phyloP scores from a whole-genome alignment of 768 basidiomycete species.

The Leccinum boreale region DNA sequence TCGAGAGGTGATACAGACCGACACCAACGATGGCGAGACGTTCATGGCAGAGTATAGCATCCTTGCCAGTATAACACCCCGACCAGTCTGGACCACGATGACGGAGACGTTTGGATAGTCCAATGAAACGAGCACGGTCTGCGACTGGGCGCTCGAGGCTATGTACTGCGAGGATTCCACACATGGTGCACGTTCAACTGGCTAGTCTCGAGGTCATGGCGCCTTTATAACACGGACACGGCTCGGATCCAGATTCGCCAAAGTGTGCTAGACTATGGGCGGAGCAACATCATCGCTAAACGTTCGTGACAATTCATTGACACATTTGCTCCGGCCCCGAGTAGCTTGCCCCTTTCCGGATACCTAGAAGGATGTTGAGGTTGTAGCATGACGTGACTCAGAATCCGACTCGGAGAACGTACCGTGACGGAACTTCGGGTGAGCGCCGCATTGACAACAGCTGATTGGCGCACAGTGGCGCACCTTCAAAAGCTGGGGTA shows the following conservation, averaged over 20 bases:
- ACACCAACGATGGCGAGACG: slow-evolving; percentile 97
- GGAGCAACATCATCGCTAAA: not conserved
- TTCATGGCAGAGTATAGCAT: slow-evolving; percentile 87
- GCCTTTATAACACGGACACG: not conserved
- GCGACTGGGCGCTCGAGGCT: slow-evolving; percentile 66
- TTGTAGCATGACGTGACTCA: no score
- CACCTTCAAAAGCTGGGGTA: not conserved
- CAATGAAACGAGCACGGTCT: slow-evolving; percentile 73
- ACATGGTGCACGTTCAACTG: slow-evolving; percentile 51
- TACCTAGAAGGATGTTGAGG: not conserved
- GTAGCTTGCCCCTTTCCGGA: not conserved
- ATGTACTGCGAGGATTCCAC: slow-evolving; percentile 88
- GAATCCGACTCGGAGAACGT: no score
- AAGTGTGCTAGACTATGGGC: not conserved
- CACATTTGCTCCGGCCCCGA: not conserved
- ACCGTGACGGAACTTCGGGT: not conserved
- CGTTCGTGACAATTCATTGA: not conserved
- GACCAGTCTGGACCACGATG: slow-evolving; percentile 99
- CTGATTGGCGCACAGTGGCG: not conserved
- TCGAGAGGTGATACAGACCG: slow-evolving; percentile 49
- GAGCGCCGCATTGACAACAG: not conserved
- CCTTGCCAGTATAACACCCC: slow-evolving; percentile 85
- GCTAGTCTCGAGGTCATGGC: not conserved
- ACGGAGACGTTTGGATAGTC: slow-evolving; percentile 83
- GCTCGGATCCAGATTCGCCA: not conserved